Evolutionary conservation across 192 early-diverging fungal species (phyloP), one percentile per base, ranked within the genome.

Genomic region (Rhizophagus prolifer): DNA sequence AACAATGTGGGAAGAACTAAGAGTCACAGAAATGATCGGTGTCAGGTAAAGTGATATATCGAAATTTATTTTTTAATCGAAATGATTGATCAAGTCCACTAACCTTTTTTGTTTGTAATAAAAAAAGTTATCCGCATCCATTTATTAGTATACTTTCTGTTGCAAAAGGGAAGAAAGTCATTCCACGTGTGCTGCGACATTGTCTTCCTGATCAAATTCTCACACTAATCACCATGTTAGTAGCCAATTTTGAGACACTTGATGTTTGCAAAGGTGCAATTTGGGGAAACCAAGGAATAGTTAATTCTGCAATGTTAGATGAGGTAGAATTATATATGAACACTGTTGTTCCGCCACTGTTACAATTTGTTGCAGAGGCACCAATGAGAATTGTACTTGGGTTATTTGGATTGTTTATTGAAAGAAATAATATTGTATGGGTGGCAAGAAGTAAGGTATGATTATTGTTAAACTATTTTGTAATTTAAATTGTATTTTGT

Each of bases 321-420:
- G 90, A 92, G 78, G 89, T 93, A 47, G 95, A 96, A 67, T 72
- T 95, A 62, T 98, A 98, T 73, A 89, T 97, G 89, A 89, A 92
- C 71, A 89, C 90, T 8, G 91, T 95, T n/a, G 87, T 97, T 47
- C 97, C 97, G 10, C 89, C 93, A 9, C 79, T 96, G 12, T 88
- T 96, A 26, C 86, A 85, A 9, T 90, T 96, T 70, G 82, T 98
- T 31, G 85, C 92, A 1, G 96, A 98, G 64, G 88, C 95, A 0
- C 93, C 94, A 21, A 82, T 98, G 70, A 88, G 88, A 62, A 90
- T 95, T 31, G 88, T 99, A 16, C 93, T 92, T 72, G 89, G 89
- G 4, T 85, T 94, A 59, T 87, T 96, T 85, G 87, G 88, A 19
- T 84, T 96, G 62, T 89, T 98, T 50, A 88, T 99, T 79, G 92